phyloP scores from a whole-genome alignment of 371 early-diverging fungal species.

The Mortierella sp. region DNA sequence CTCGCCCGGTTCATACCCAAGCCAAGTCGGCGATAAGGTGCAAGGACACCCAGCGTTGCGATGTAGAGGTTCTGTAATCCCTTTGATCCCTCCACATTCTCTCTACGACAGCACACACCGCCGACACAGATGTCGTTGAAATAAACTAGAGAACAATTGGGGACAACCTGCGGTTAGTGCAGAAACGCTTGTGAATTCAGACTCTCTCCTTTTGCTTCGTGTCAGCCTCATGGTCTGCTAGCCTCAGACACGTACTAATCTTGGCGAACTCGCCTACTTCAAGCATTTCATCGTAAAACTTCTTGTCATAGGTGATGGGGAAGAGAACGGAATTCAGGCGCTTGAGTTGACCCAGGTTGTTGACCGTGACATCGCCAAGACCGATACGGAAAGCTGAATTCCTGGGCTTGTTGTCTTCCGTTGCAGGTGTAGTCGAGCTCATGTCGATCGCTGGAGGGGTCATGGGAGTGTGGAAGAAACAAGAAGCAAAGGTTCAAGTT shows the following conservation, averaged over 20 bases:
- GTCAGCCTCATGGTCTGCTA: neutral
- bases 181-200: neutral
- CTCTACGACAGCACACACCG: slow-evolving; percentile 87
- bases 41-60: slow-evolving; percentile 95
- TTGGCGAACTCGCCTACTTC: slow-evolving; percentile 78
- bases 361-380: slow-evolving; percentile 73
- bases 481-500: neutral
- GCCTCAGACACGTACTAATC: slow-evolving; percentile 61
- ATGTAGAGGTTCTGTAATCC: slow-evolving; percentile 76
- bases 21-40: slow-evolving; percentile 84
- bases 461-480: slow-evolving; percentile 20
- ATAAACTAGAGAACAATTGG: slow-evolving; percentile 63
- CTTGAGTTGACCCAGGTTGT: slow-evolving; percentile 78
- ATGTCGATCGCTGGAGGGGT: slow-evolving; percentile 46
- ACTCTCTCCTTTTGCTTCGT: neutral
- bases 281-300: slow-evolving; percentile 84
- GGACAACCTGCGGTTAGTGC: neutral
- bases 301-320: slow-evolving; percentile 85
- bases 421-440: slow-evolving; percentile 23
- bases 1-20: slow-evolving; percentile 66
- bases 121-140: slow-evolving; percentile 83
- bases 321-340: slow-evolving; percentile 84
- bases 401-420: slow-evolving; percentile 23
- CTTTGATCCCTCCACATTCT: slow-evolving; percentile 57
- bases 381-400: slow-evolving; percentile 54